Evolutionary conservation across 306 rosid genomes (phyloP).

Genomic region (Rosa multiflora): DNA sequence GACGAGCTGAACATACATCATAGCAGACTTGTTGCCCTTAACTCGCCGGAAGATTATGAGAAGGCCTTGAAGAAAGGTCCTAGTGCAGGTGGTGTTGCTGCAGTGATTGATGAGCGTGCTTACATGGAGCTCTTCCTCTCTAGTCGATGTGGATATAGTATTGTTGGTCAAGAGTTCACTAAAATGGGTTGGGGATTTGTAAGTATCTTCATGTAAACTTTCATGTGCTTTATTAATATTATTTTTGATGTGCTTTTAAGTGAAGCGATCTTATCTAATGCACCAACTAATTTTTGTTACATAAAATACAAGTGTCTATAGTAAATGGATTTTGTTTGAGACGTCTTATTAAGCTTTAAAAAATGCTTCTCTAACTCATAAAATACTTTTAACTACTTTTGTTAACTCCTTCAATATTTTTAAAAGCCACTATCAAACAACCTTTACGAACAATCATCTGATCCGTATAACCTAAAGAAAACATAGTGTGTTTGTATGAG

Average conservation of each 20-base stretch:
- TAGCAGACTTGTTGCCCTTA: slow-evolving; percentile 59
- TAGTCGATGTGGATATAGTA: slow-evolving; percentile 48
- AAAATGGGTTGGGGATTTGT: slow-evolving; percentile 82
- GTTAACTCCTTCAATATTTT: too few species aligned
- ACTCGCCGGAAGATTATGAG: slow-evolving; percentile 48
- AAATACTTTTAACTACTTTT: not conserved
- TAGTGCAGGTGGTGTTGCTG: slow-evolving; percentile 57
- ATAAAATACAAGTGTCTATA: too few species aligned
- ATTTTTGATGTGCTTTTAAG: not conserved
- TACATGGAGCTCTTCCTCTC: slow-evolving; percentile 70
- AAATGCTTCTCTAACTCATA: not conserved
- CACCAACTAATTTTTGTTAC: too few species aligned
- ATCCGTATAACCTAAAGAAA: not conserved
- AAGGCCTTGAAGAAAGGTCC: slow-evolving; percentile 57
- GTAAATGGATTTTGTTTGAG: too few species aligned
- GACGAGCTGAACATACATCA: slow-evolving; percentile 47
- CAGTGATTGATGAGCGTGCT: slow-evolving; percentile 65
- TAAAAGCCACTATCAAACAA: not conserved
- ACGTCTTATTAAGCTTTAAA: too few species aligned
- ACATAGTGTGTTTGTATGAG: too few species aligned
- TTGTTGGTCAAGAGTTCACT: slow-evolving; percentile 71
- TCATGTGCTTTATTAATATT: not conserved
- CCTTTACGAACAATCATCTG: not conserved
- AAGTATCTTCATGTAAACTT: slow-evolving; percentile 26
- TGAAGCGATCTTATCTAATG: too few species aligned